Evolutionary conservation across 2,329 filamentous ascomycete species (phyloP), one percentile per base, ranked within the genome.

Genomic region (Phyllosticta paracitricarpa): DNA sequence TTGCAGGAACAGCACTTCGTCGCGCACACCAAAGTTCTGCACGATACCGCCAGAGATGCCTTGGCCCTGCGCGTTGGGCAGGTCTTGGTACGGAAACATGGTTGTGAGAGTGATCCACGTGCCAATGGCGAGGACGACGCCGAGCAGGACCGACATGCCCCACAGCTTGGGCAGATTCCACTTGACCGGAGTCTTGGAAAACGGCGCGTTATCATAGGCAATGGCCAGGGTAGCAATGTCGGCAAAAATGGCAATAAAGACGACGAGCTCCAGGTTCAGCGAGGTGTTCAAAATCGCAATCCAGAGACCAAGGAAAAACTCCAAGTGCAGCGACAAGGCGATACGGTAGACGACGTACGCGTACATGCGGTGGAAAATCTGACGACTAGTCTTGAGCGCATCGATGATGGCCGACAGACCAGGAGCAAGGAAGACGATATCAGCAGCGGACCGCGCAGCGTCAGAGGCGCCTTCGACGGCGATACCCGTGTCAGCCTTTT

Each of bases 301-400:
- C 90, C 91, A 95, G 63, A 95, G 84, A 74, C 90, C 91, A 57
- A 96, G 83, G 82, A 91, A 96, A 73, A 95, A 89, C 78, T 94
- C 90, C 72, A 96, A 82, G 75, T 96, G 91, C 66, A 96, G 85
- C 17, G 91, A 96, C 70, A 96, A 79, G 56, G 91, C 91, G 71
- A 96, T 96, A 83, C 91, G 89, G 81, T 96, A 96, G 70, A 96
- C 89, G 67, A 96, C 89, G 80, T 96, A 96, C 63, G 91, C 89
- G 79, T 96, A 94, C 91, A 96, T 96, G 70, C 91, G 89, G 79
- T 96, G 91, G 82, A 96, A 96, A 75, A 96, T 96, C 76, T 95
- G 91, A 70, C 91, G 89, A 33, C 90, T 93, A 67, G 89, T 95
- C 81, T 96, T 96, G 68, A 96, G 83, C 64, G 91, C 90, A 74